phyloP scores from a whole-genome alignment of 805 yeast species.

The Candida succiphila region DNA sequence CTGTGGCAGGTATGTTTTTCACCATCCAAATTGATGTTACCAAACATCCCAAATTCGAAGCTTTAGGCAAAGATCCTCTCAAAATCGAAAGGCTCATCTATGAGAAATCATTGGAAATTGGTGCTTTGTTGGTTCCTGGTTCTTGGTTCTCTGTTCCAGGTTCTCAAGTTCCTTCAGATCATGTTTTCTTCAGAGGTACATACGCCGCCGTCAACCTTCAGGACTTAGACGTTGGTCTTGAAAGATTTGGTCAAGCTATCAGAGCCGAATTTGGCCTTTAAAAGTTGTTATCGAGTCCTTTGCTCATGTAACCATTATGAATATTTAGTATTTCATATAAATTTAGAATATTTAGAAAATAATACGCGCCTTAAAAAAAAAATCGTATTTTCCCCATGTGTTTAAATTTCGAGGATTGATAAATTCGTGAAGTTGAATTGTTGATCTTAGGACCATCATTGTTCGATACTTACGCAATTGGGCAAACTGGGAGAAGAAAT shows the following conservation, averaged over 20 bases:
- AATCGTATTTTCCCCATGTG: too few species aligned
- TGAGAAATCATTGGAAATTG: slow-evolving; percentile 47
- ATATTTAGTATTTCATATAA: too few species aligned
- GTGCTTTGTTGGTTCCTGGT: slow-evolving; percentile 73
- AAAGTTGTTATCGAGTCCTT: too few species aligned
- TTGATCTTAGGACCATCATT: too few species aligned
- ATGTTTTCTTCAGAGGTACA: slow-evolving; percentile 75
- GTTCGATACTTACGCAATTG: too few species aligned
- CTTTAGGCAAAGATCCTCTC: slow-evolving; percentile 45
- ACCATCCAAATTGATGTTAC: slow-evolving; percentile 66
- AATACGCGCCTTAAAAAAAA: too few species aligned
- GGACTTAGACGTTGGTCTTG: slow-evolving; percentile 47
- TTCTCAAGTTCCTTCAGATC: slow-evolving; percentile 31
- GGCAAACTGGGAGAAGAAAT: too few species aligned
- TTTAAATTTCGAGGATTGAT: too few species aligned
- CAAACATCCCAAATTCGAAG: slow-evolving; percentile 66
- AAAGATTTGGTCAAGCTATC: slow-evolving; percentile 59
- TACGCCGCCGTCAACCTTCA: slow-evolving; percentile 79
- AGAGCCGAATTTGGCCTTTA: slow-evolving; percentile 41
- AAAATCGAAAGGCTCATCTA: slow-evolving; percentile 58
- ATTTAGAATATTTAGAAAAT: too few species aligned
- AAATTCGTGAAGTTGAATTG: too few species aligned
- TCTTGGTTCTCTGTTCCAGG: slow-evolving; percentile 63
- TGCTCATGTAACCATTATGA: too few species aligned
- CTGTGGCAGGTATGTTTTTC: slow-evolving; percentile 85